Evolutionary conservation across 352 stramenopile species (phyloP), one percentile per base, ranked within the genome.

Genomic region (Pythium coloratum): DNA sequence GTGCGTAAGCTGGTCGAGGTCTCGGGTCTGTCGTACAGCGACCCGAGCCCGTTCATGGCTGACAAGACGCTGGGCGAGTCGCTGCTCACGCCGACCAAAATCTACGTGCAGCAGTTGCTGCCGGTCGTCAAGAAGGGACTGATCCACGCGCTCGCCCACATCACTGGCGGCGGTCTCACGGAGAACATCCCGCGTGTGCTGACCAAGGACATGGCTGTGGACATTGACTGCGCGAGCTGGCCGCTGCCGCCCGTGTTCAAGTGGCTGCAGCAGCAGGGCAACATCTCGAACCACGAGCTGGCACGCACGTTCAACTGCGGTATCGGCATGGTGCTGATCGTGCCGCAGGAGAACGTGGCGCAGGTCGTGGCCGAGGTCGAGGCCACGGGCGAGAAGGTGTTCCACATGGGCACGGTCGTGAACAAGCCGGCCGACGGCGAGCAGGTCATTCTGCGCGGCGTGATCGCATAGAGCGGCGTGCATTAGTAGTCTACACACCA

Each of bases 251-350:
- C 86, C 53, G 95, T 99, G 36, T 99, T 99, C 82, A 94, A 98
- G 76, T 99, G 98, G 98, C 87, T 99, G 72, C 93, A 98, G 75
- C 77, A 96, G 76, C 76, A 83, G 60, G 90, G 88, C 49, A 93
- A 94, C 76, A 77, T 99, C 16, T 95, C 96, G 53, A 96, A 99
- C 69, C 78, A 82, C 28, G 97, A 99, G 82, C 91, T 99, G 71
- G 84, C 98, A 16, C 86, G 96, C 54, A 99, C 97, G 56, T 99
- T 99, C 81, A 99, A 99, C 79, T 99, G 95, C 78, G 97, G 97
- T 64, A 96, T 99, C 74, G 97, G 97, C 64, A 99, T 99, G 96
- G 94, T 99, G 38, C 75, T 99, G 28, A 95, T 99, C 59, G 78
- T 99, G 30, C 84, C 94, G 18, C 76, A 89, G 44, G 88, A 91